Conservation (phyloP, 2,329 filamentous ascomycete genomes). For the Cladosporium sp. region DNA sequence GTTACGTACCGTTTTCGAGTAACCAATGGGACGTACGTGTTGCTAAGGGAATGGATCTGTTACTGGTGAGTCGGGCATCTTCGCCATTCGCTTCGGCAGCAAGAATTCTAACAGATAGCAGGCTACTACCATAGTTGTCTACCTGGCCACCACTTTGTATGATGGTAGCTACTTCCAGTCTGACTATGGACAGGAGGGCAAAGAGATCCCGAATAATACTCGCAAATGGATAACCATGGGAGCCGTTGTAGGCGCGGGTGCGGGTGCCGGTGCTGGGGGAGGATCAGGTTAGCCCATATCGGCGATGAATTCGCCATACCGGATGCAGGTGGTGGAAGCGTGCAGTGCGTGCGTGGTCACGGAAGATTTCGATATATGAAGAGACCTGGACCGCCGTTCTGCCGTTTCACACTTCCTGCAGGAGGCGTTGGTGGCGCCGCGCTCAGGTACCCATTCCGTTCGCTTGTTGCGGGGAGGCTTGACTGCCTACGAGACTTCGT, state of each 20-base stretch:
- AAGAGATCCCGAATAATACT: neutral
- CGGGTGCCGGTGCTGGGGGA: neutral
- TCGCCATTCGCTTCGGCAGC: neutral
- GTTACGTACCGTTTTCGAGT: slow-evolving; percentile 13
- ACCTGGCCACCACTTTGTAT: neutral
- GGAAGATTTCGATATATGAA: slow-evolving; percentile 1
- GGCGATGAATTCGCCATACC: neutral
- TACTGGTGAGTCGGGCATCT: neutral
- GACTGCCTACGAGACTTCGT: neutral
- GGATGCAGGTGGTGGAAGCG: neutral
- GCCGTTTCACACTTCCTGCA: neutral
- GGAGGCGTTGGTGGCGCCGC: neutral
- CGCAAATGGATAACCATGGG: neutral
- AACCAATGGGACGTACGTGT: slow-evolving; percentile 7
- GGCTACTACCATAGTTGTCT: slow-evolving; percentile 8
- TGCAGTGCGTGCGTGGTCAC: neutral
- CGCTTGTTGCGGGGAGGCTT: neutral
- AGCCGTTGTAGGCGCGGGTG: neutral
- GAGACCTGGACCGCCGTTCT: neutral
- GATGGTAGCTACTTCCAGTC: neutral
- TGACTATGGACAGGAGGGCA: neutral
- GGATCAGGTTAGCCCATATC: neutral
- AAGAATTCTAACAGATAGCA: neutral
- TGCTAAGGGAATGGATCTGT: neutral
- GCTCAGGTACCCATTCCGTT: neutral